phyloP scores from a whole-genome alignment of 768 basidiomycete genomes.

The Tephrocybe sp. region DNA sequence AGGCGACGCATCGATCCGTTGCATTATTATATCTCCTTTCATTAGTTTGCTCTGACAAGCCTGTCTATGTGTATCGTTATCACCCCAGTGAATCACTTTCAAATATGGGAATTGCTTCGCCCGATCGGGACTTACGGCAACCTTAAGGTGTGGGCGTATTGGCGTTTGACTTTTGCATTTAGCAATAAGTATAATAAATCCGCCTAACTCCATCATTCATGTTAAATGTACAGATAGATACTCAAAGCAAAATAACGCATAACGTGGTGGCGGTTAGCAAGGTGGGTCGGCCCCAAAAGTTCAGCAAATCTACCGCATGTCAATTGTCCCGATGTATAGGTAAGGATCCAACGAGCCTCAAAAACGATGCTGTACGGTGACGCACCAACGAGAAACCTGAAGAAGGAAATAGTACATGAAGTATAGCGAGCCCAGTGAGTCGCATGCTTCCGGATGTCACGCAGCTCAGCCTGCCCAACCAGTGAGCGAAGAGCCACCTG shows the following conservation, averaged over 20 bases:
- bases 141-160: not conserved
- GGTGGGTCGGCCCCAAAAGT: no score
- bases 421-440: not conserved
- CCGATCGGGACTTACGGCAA: not conserved
- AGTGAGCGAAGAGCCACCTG: slow-evolving; percentile 41
- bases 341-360: no score
- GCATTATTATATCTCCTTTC: slow-evolving; percentile 7
- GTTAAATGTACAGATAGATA: no score
- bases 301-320: not conserved
- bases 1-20: slow-evolving; percentile 4
- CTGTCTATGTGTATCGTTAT: slow-evolving; percentile 4
- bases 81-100: not conserved
- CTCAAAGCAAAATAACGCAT: no score
- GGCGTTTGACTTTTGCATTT: not conserved
- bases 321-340: not conserved
- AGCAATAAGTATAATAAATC: no score
- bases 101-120: not conserved
- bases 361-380: not conserved
- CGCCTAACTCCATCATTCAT: no score
- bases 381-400: no score
- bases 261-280: no score
- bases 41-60: not conserved
- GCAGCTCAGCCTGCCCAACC: slow-evolving; percentile 48
- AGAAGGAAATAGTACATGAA: not conserved
- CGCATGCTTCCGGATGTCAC: no score